Evolutionary conservation across 1,284 basidiomycete genomes (phyloP).

Genomic region (Xanthoconium separans): DNA sequence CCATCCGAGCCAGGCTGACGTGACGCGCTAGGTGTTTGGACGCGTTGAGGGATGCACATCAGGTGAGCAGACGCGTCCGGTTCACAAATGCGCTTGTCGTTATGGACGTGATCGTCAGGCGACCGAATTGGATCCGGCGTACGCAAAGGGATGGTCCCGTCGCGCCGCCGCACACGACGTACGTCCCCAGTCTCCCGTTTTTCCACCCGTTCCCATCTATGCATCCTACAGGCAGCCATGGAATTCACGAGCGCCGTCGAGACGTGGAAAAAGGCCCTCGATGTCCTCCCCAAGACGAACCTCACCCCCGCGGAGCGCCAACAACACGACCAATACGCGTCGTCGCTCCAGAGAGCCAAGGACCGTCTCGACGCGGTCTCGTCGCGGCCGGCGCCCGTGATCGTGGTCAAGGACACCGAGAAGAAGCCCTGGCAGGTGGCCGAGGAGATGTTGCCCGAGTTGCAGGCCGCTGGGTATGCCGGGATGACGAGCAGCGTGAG

Average conservation of each 20-base stretch:
- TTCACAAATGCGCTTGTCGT: not conserved
- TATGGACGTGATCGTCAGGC: not conserved
- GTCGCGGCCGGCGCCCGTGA: not conserved
- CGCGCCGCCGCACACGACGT: slow-evolving; percentile 4
- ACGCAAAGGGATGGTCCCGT: slow-evolving; percentile 8
- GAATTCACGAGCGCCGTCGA: not conserved
- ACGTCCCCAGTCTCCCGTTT: not conserved
- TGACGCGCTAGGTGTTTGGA: not conserved
- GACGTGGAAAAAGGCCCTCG: not conserved
- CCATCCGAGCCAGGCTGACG: not conserved
- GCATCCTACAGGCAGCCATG: not conserved
- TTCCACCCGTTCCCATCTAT: not conserved
- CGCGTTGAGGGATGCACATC: not conserved
- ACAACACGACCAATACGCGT: not conserved
- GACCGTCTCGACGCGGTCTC: not conserved
- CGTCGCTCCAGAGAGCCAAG: not conserved
- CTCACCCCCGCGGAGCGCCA: not conserved
- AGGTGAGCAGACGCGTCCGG: not conserved
- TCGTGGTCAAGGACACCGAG: not conserved
- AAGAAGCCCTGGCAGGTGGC: not conserved
- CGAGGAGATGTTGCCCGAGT: slow-evolving; percentile 3
- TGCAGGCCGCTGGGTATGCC: not conserved
- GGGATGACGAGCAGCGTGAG: not conserved
- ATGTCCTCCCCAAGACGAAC: not conserved
- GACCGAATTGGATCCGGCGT: not conserved